Percentiles rank a stretch among this genome's conserved stretches.
phyloP scores from a whole-genome alignment of 331 rosid genomes.

The Pyracantha coccinea region DNA sequence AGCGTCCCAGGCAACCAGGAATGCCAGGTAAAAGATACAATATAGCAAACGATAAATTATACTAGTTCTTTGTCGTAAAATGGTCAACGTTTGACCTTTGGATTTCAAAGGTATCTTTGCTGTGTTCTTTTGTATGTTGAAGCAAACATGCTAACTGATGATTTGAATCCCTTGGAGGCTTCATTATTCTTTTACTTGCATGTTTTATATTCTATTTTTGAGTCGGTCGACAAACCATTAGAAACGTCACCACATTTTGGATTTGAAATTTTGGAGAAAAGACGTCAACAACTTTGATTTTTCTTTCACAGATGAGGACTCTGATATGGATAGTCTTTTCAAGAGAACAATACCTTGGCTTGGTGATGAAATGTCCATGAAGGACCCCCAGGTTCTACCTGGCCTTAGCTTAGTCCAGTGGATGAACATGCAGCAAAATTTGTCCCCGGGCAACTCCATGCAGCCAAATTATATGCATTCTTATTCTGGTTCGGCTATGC shows the following conservation, averaged over 20 bases:
- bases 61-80: neutral
- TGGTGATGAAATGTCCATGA: constrained; percentile 76
- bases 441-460: constrained; percentile 49
- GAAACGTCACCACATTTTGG: neutral
- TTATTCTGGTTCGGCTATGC: constrained; percentile 53
- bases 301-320: constrained; percentile 62
- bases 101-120: neutral
- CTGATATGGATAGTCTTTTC: constrained; percentile 57
- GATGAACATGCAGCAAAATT: constrained; percentile 94
- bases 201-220: neutral
- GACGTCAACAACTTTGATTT: neutral
- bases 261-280: neutral
- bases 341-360: constrained; percentile 85
- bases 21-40: constrained; percentile 65
- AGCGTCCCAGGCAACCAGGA: constrained; percentile 83
- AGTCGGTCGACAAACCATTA: neutral
- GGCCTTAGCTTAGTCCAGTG: constrained; percentile 92
- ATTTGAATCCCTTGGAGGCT: neutral
- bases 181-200: neutral
- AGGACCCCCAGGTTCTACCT: constrained; percentile 66
- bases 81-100: neutral
- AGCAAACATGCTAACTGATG: neutral
- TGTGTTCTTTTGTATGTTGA: neutral
- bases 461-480: constrained; percentile 66
- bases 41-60: neutral